phyloP scores from a whole-genome alignment of 306 rosid species.

The Vigna mungo region DNA sequence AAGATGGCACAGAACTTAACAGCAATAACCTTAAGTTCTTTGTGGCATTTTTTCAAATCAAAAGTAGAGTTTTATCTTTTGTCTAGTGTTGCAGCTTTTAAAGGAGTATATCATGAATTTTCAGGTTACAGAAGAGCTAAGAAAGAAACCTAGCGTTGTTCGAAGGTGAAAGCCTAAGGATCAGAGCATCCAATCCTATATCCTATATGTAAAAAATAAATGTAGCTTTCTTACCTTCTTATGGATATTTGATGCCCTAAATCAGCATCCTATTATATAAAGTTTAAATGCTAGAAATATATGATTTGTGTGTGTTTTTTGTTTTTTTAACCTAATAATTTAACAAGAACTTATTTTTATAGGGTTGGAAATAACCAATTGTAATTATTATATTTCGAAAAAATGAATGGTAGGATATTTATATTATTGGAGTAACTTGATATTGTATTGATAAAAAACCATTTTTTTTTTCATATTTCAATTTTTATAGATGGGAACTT shows the following conservation, averaged over 20 bases:
- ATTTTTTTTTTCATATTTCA: no score
- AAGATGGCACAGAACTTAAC: not conserved
- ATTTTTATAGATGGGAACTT: no score
- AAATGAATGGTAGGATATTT: no score
- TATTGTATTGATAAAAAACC: no score
- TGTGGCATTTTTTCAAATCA: not conserved
- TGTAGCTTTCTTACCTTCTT: conserved; percentile 17
- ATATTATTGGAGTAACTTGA: no score
- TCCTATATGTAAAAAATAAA: conserved; percentile 46
- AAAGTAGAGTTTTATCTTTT: not conserved
- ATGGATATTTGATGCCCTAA: conserved; percentile 13
- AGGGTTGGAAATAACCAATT: no score
- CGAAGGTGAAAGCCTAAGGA: conserved; percentile 35
- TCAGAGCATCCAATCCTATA: not conserved
- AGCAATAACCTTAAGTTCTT: not conserved
- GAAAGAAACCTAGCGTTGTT: conserved; percentile 1
- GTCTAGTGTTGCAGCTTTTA: not conserved
- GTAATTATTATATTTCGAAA: no score
- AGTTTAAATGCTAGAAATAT: not conserved
- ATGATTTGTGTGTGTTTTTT: not conserved
- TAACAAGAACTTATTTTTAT: no score
- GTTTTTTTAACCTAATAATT: no score
- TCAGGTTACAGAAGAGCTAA: conserved; percentile 43
- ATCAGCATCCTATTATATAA: not conserved
- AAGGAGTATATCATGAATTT: conserved; percentile 15